Conservation (phyloP, 305 asterid species). For the Coffea humblotiana region DNA sequence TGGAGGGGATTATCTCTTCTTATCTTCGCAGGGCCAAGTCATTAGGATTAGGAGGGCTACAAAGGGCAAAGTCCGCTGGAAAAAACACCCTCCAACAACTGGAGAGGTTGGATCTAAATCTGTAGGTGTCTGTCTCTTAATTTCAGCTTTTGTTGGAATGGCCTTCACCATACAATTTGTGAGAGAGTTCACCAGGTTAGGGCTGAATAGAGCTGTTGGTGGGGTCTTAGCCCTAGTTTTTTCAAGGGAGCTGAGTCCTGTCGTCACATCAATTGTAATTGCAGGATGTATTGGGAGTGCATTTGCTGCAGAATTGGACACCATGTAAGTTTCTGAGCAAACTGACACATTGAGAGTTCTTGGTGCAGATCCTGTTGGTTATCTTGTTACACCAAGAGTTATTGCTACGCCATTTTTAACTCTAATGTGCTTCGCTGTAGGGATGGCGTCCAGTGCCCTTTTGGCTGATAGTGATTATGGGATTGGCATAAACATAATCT, state of each 20-base stretch:
- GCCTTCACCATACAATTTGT: constrained; percentile 97
- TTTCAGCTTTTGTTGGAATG: constrained; percentile 96
- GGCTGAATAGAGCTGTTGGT: constrained; percentile 82
- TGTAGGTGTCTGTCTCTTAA: constrained; percentile 83
- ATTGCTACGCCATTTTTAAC: constrained; percentile 74
- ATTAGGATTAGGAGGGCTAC: constrained; percentile 43
- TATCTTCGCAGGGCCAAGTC: constrained; percentile 81
- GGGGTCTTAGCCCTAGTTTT: constrained; percentile 91
- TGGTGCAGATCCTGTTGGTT: constrained; percentile 83
- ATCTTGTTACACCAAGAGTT: constrained; percentile 86
- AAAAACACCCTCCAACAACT: constrained; percentile 82
- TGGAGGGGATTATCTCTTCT: constrained; percentile 85
- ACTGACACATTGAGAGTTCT: constrained; percentile 91
- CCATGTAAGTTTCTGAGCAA: constrained; percentile 99
- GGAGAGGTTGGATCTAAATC: constrained; percentile 92
- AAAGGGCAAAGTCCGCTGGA: constrained; percentile 79
- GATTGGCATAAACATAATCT: constrained; percentile 73
- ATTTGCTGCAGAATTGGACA: constrained; percentile 92
- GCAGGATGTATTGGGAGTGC: constrained; percentile 98
- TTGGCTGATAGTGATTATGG: constrained; percentile 79
- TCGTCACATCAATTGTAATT: constrained; percentile 82
- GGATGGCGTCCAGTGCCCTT: constrained; percentile 86
- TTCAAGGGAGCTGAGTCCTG: constrained; percentile 88
- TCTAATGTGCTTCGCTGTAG: constrained; percentile 77
- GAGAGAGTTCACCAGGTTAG: constrained; percentile 85